These are phyloP conservation scores for Euphorbia tirucalli DNA, from an alignment of 345 rosid genomes.

Conservation along the genomic window DNA sequence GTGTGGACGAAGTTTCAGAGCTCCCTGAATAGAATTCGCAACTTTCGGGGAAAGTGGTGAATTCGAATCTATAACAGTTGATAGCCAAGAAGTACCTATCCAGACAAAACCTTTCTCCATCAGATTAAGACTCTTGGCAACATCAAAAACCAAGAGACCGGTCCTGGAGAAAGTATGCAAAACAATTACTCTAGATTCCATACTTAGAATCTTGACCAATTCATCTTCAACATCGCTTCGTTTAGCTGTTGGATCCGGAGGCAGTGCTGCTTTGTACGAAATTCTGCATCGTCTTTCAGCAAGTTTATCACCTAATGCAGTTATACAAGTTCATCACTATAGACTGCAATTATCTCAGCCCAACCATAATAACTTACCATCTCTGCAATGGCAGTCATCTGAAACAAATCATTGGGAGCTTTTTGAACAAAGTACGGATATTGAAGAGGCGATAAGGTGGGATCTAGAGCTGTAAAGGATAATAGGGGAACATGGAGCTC, in stretches of 20 bases:
- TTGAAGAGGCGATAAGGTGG: constrained; percentile 73
- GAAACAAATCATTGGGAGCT: constrained; percentile 77
- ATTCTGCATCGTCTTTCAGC: constrained; percentile 64
- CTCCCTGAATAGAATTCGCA: constrained; percentile 51
- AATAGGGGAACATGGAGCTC: constrained; percentile 78
- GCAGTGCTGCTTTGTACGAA: constrained; percentile 68
- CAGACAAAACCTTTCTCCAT: constrained; percentile 76
- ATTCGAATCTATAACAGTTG: constrained; percentile 66
- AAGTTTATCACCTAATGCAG: constrained; percentile 60
- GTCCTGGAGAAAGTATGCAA: constrained; percentile 51
- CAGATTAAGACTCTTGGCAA: constrained; percentile 79
- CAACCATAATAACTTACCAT: constrained; percentile 64
- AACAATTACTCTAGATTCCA: constrained; percentile 79
- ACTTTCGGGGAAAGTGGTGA: constrained; percentile 30
- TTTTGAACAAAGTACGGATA: constrained; percentile 91
- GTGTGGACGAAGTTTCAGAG: constrained; percentile 67
- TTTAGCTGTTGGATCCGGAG: constrained; percentile 49
- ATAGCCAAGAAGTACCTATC: constrained; percentile 82
- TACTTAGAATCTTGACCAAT: constrained; percentile 51
- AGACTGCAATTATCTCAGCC: constrained; percentile 64
- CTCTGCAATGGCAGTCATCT: constrained; percentile 83
- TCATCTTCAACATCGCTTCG: constrained; percentile 43
- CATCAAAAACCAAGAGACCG: constrained; percentile 59
- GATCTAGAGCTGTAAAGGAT: constrained; percentile 85
- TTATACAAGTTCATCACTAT: constrained; percentile 72